These are phyloP conservation scores for Microthlaspi erraticum DNA, from an alignment of 345 rosid species.

Conservation along the genomic window DNA sequence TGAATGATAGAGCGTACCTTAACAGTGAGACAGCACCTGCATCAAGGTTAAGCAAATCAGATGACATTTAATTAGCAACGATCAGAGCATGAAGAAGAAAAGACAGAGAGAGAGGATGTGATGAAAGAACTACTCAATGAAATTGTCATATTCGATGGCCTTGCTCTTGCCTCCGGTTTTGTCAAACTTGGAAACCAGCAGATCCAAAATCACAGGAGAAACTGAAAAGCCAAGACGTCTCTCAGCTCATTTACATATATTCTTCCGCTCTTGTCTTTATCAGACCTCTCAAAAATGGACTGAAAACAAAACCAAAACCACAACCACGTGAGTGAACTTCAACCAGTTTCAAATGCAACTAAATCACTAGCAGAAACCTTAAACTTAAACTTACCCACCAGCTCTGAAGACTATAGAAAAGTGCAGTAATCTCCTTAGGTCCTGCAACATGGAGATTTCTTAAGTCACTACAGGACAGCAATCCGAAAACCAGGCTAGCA, in stretches of 20 bases:
- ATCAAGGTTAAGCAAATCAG: slow-evolving; percentile 18
- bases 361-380: not conserved
- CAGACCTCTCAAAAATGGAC: slow-evolving; percentile 84
- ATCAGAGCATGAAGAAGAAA: not conserved
- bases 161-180: slow-evolving; percentile 72
- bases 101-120: not conserved
- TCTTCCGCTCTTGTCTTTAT: slow-evolving; percentile 84
- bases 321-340: slow-evolving; percentile 5
- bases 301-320: slow-evolving; percentile 33
- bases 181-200: slow-evolving; percentile 83
- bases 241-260: slow-evolving; percentile 81
- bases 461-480: slow-evolving; percentile 5
- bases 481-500: slow-evolving; percentile 29
- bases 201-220: slow-evolving; percentile 69
- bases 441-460: slow-evolving; percentile 51
- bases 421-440: slow-evolving; percentile 76
- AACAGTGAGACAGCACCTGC: slow-evolving; percentile 96
- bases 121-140: slow-evolving; percentile 73
- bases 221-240: slow-evolving; percentile 80
- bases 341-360: no score
- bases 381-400: slow-evolving; percentile 92
- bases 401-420: slow-evolving; percentile 92
- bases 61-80: not conserved
- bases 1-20: slow-evolving; percentile 56
- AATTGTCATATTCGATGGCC: slow-evolving; percentile 92